Conservation (phyloP, 2,329 filamentous ascomycete genomes). For the Penicillium sp. region DNA sequence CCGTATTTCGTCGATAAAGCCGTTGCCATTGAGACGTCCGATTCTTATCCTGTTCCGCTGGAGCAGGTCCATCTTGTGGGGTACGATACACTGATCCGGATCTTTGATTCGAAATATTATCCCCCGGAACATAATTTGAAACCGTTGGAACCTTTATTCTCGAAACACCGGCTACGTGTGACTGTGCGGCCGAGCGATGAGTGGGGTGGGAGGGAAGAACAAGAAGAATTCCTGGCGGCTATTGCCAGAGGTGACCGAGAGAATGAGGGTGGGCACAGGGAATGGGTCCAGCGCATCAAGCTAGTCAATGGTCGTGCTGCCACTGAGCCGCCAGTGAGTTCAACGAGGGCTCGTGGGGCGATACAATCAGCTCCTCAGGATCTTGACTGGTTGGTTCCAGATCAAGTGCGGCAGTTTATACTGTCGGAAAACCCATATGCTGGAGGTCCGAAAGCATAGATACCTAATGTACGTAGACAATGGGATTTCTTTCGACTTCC, state of each 20-base stretch:
- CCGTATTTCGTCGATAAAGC: constrained; percentile 51
- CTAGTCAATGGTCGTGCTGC: constrained; percentile 40
- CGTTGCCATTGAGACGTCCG: constrained; percentile 39
- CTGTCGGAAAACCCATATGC: constrained; percentile 33
- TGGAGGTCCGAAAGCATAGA: not conserved
- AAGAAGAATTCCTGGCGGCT: constrained; percentile 37
- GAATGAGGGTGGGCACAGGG: constrained; percentile 36
- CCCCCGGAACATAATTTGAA: constrained; percentile 43
- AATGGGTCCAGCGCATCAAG: constrained; percentile 44
- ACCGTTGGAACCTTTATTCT: constrained; percentile 43
- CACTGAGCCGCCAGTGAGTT: constrained; percentile 41
- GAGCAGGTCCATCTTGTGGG: constrained; percentile 49
- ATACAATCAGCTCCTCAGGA: constrained; percentile 29
- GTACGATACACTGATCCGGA: constrained; percentile 49
- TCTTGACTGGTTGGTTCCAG: constrained; percentile 37
- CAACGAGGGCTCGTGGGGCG: constrained; percentile 42
- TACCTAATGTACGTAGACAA: not conserved
- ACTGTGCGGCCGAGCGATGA: constrained; percentile 43
- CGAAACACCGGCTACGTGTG: constrained; percentile 43
- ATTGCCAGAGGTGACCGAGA: constrained; percentile 40
- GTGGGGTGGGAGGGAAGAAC: constrained; percentile 40
- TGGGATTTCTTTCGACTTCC: not conserved
- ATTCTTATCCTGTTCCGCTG: constrained; percentile 33
- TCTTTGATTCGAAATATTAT: constrained; percentile 50
- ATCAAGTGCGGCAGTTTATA: constrained; percentile 34